A percentile compares a stretch with the other conserved stretches of the same genome.
phyloP scores from a whole-genome alignment of 495 filamentous ascomycete genomes.

The Sphaerosporella brunnea region DNA sequence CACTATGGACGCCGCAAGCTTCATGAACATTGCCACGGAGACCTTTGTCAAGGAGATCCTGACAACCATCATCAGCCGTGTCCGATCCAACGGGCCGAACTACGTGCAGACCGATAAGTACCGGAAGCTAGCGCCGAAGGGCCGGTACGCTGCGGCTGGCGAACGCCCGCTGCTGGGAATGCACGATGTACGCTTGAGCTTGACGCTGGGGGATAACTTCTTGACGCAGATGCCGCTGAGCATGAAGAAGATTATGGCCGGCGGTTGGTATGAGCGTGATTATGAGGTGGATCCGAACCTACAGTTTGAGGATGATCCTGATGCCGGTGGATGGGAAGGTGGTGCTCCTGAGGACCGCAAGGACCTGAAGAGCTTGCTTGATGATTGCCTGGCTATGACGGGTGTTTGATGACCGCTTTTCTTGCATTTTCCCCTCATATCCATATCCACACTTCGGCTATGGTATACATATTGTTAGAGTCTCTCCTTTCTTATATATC shows the following conservation, averaged over 20 bases:
- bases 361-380: slow-evolving; percentile 50
- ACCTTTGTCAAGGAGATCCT: slow-evolving; percentile 82
- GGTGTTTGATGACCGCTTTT: no score
- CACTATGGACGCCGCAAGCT: slow-evolving; percentile 52
- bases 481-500: no score
- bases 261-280: slow-evolving; percentile 53
- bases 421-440: no score
- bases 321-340: slow-evolving; percentile 56
- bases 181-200: slow-evolving; percentile 56
- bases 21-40: slow-evolving; percentile 80
- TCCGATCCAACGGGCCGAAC: slow-evolving; percentile 58
- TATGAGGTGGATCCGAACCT: slow-evolving; percentile 20
- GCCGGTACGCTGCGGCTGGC: slow-evolving; percentile 38
- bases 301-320: slow-evolving; percentile 44
- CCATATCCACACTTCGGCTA: no score
- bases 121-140: slow-evolving; percentile 51
- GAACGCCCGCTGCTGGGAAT: slow-evolving; percentile 52
- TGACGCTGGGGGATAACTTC: slow-evolving; percentile 55
- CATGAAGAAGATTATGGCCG: slow-evolving; percentile 49
- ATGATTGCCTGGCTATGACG: slow-evolving; percentile 30
- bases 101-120: slow-evolving; percentile 70
- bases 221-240: slow-evolving; percentile 63
- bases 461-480: no score
- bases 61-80: slow-evolving; percentile 56
- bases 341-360: slow-evolving; percentile 41